Conservation (phyloP, 371 early-diverging fungal genomes). For the Basidiobolus meristosporus region DNA sequence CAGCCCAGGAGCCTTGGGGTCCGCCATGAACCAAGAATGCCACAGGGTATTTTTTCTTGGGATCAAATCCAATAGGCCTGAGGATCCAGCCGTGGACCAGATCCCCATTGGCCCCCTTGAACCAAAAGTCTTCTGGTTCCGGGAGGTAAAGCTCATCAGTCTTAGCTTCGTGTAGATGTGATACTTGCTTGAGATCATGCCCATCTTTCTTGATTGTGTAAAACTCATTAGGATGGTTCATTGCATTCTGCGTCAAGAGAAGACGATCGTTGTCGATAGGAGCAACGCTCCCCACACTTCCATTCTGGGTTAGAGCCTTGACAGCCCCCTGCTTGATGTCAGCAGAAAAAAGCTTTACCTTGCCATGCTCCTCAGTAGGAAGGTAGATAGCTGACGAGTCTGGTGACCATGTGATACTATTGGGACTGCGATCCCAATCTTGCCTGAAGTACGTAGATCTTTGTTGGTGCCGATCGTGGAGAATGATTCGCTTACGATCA, state of each 20-base stretch:
- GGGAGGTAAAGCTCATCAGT: conserved; percentile 12
- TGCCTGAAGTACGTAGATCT: conserved; percentile 11
- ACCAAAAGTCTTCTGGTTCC: conserved; percentile 36
- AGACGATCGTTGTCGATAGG: conserved; percentile 15
- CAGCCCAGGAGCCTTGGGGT: conserved; percentile 3
- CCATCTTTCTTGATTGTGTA: conserved; percentile 11
- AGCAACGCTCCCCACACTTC: conserved; percentile 20
- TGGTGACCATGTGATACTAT: conserved; percentile 8
- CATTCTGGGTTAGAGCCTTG: too few relatives aligned
- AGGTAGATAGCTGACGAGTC: too few relatives aligned
- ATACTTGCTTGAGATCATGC: conserved; percentile 8
- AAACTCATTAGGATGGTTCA: conserved; percentile 21
- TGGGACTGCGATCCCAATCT: conserved; percentile 19
- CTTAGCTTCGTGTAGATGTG: conserved; percentile 9
- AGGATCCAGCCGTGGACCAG: conserved; percentile 51
- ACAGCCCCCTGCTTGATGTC: conserved; percentile 1
- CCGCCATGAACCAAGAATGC: conserved; percentile 67
- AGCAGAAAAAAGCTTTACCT: conserved; percentile 26
- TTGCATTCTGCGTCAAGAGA: conserved; percentile 15
- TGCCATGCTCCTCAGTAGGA: conserved; percentile 1
- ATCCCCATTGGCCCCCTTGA: conserved; percentile 38
- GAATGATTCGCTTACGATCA: conserved; percentile 47
- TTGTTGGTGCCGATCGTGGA: conserved; percentile 5
- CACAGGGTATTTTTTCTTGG: conserved; percentile 41
- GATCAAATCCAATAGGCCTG: conserved; percentile 39